Evolutionary conservation across 352 stramenopile species (phyloP), one percentile per base, ranked within the genome.

Genomic region (Globisporangium irregulare): DNA sequence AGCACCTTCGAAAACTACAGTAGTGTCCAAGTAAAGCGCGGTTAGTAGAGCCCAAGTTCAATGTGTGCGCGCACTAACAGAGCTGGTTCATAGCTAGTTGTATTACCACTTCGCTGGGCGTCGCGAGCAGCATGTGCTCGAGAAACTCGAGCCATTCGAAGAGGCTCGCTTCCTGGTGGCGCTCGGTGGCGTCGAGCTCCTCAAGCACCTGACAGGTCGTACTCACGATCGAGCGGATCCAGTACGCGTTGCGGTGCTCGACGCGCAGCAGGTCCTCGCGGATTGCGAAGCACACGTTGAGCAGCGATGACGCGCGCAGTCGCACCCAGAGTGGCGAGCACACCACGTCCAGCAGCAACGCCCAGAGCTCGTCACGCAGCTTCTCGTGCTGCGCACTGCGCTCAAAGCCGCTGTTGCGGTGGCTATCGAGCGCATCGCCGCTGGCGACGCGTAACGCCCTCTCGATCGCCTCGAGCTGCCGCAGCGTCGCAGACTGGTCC

Each of bases 101-200:
- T 32, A 32, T 32, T 34, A 80, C 74, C 61, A 79, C 72, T 15
- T 67, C 66, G 59, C 73, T 82, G 1, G 70, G 61, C 27, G 80
- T 82, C 18, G 75, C 73, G 48, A 81, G 41, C 24, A 92, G 69
- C 50, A 90, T 68, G 29, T 78, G 63, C 50, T 90, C 78, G 20
- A 92, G 69, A 61, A 92, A 92, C 15, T 70, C 76, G 22, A 92
- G 70, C 84, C 82, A 91, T 9, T 74, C 73, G 64, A 91, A 90
- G 24, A 92, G 65, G 18, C 78, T 73, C 4, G 77, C 73, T 22
- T 74, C 77, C 48, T 90, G 77, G 10, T 64, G 62, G n/a, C 69
- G 54, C 50, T 79, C 69, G 2, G 69, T 76, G 2, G 81, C 73
- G 66, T 86, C 66, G 15, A 90, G 64, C 50, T 90, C 85, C 56